Evolutionary conservation across 1,284 basidiomycete species (phyloP).

Genomic region (Ustanciosporium gigantosporum): DNA sequence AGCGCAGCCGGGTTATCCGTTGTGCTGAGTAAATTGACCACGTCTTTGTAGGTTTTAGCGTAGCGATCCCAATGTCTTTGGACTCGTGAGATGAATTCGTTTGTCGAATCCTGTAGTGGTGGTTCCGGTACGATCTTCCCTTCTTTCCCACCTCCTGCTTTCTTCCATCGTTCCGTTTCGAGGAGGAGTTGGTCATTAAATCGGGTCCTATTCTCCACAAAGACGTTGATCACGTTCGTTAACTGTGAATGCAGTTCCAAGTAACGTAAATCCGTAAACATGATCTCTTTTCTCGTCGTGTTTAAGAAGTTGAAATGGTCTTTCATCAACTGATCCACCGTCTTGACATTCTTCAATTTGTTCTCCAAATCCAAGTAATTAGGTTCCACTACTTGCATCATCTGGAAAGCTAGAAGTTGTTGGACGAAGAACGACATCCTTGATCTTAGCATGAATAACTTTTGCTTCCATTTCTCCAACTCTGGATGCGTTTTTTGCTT

Average conservation of each 20-base stretch:
- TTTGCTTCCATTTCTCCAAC: conserved; percentile 56
- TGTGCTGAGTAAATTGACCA: conserved; percentile 56
- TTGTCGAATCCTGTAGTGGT: conserved; percentile 17
- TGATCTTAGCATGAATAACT: conserved; percentile 52
- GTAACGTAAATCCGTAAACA: conserved; percentile 57
- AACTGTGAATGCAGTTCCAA: conserved; percentile 50
- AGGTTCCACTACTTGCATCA: conserved; percentile 57
- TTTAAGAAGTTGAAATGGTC: conserved; percentile 59
- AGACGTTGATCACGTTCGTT: conserved; percentile 46
- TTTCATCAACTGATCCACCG: conserved; percentile 59
- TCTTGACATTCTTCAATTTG: conserved; percentile 48
- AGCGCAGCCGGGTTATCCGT: conserved; percentile 59
- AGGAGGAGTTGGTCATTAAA: conserved; percentile 50
- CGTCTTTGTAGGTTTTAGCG: conserved; percentile 53
- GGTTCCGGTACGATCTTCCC: conserved; percentile 21
- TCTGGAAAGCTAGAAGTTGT: conserved; percentile 56
- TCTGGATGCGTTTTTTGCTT: conserved; percentile 39
- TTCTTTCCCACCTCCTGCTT: conserved; percentile 21
- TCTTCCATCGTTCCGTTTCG: conserved; percentile 39
- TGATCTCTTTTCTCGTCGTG: conserved; percentile 55
- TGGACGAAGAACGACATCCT: conserved; percentile 59
- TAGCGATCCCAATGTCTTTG: conserved; percentile 52
- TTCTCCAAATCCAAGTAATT: conserved; percentile 55
- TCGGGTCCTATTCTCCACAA: conserved; percentile 44
- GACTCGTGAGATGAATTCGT: conserved; percentile 35